Evolutionary conservation across 176 grass and related monocot genomes (phyloP).

Genomic region (Cenchrus fungigraminus): DNA sequence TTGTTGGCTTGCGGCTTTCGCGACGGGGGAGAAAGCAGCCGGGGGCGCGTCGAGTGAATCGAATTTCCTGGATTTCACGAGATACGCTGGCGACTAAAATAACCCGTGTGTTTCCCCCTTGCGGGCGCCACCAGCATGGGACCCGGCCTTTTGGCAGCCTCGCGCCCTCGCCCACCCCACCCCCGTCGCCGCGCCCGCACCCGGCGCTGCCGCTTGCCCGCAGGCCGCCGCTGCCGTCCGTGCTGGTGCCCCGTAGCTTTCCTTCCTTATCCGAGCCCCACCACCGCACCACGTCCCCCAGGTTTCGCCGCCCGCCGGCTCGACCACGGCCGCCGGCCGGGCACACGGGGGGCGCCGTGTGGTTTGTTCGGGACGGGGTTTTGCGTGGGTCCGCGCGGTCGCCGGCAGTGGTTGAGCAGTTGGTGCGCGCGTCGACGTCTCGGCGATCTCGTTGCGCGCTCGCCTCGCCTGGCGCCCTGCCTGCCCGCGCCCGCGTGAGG

Average conservation of each 20-base stretch:
- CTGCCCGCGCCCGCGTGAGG: not conserved
- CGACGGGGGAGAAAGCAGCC: conserved; percentile 23
- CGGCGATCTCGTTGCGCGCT: conserved; percentile 5
- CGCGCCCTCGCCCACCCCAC: not conserved
- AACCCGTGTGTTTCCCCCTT: conserved; percentile 1
- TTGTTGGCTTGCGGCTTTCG: conserved; percentile 38
- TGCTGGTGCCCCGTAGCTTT: conserved; percentile 47
- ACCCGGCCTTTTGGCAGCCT: conserved; percentile 4
- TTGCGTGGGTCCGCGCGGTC: conserved; percentile 6
- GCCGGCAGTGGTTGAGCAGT: conserved; percentile 19
- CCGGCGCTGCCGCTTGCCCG: not conserved
- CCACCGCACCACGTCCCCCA: not conserved
- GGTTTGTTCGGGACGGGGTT: not conserved
- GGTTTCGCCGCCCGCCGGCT: not conserved
- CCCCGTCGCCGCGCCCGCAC: not conserved
- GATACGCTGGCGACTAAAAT: conserved; percentile 76
- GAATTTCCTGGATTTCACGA: conserved; percentile 82
- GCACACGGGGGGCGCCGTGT: not conserved
- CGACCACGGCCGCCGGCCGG: not conserved
- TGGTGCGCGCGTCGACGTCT: conserved; percentile 38
- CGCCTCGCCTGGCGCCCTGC: not conserved
- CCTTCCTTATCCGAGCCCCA: conserved; percentile 40
- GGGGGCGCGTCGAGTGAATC: conserved; percentile 49
- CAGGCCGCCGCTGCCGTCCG: not conserved
- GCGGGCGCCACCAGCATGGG: not conserved